Evolutionary conservation across 192 early-diverging fungal species (phyloP), one percentile per base, ranked within the genome.

Genomic region (Backusella westeae): DNA sequence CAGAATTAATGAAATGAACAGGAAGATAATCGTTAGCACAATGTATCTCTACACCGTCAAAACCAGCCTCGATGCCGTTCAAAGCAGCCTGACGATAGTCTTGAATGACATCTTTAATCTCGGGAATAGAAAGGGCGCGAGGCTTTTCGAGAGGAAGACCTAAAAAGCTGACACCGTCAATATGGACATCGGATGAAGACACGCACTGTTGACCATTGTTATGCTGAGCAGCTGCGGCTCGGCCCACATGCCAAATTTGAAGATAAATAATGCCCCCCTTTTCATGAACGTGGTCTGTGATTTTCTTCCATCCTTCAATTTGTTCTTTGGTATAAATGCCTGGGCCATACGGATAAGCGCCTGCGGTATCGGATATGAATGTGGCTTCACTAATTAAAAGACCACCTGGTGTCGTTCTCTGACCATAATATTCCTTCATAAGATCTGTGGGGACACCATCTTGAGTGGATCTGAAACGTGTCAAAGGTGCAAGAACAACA

Each of bases 21-120:
- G 94, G 76, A 53, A 99, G 83, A 82, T 97, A 99, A 6, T 96
- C 97, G 80, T 98, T 93, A 0, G 97, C 96, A 67, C 83, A 89
- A 69, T 97, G 96, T 21, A 99, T 85, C 81, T 99, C 97, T 29
- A 98, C 80, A 21, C 91, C 91, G 63, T 98, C 95, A 79, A 96
- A 94, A 1, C 94, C 95, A 10, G 96, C 96, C 65, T 87, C 83
- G 32, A 88, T 81, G 0, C 96, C 94, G 44, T 92, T 89, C 42
- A 77, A 74, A 0, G 96, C 92, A 32, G 93, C 91, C 8, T 73
- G 41, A 8, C 65, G 39, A 44, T 72, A 15, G 59, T 69, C n/a
- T 39, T 34, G 9, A n/a, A 59, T 46, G n/a, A 80, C 44, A n/a
- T 76, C 75, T 12, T 23, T 21, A 21, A 38, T 29, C 19, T 75